Conservation (phyloP, 371 early-diverging fungal species). For the Mucor mucedo region DNA sequence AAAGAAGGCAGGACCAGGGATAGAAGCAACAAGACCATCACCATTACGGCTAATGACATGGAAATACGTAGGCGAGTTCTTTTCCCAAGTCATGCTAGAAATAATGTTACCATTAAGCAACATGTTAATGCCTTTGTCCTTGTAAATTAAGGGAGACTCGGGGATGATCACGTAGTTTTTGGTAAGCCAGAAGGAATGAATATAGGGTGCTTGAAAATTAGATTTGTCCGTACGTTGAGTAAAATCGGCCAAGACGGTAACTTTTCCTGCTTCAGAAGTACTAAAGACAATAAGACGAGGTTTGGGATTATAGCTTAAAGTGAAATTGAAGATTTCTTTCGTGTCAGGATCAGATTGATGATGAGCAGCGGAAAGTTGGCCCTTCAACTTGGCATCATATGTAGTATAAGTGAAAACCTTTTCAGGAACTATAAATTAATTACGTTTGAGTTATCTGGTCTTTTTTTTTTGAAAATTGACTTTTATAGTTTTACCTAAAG, state of each 20-base stretch:
- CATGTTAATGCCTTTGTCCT: conserved; percentile 46
- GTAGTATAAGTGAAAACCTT: conserved; percentile 52
- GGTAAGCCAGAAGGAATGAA: conserved; percentile 52
- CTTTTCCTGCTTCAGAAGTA: conserved; percentile 33
- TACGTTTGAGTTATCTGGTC: background rate
- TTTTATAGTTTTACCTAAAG: conserved; percentile 46
- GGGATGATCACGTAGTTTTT: conserved; percentile 61
- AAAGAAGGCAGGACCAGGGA: conserved; percentile 51
- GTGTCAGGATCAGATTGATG: conserved; percentile 60
- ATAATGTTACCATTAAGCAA: conserved; percentile 46
- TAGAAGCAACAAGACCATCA: conserved; percentile 50
- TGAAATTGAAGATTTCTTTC: conserved; percentile 54
- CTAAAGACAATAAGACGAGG: conserved; percentile 32
- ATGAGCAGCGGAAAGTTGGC: conserved; percentile 60
- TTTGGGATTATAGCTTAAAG: conserved; percentile 17
- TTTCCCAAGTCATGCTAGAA: conserved; percentile 48
- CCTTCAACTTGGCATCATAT: conserved; percentile 47
- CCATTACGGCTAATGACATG: conserved; percentile 52
- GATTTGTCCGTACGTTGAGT: conserved; percentile 31
- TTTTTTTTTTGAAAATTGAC: background rate
- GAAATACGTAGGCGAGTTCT: conserved; percentile 41
- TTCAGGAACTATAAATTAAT: conserved; percentile 46
- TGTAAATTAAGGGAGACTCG: conserved; percentile 52
- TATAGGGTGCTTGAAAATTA: conserved; percentile 34
- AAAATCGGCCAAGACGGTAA: conserved; percentile 47